Evolutionary conservation across 2,329 filamentous ascomycete genomes (phyloP).

Genomic region (Aspergillus ochraceus): DNA sequence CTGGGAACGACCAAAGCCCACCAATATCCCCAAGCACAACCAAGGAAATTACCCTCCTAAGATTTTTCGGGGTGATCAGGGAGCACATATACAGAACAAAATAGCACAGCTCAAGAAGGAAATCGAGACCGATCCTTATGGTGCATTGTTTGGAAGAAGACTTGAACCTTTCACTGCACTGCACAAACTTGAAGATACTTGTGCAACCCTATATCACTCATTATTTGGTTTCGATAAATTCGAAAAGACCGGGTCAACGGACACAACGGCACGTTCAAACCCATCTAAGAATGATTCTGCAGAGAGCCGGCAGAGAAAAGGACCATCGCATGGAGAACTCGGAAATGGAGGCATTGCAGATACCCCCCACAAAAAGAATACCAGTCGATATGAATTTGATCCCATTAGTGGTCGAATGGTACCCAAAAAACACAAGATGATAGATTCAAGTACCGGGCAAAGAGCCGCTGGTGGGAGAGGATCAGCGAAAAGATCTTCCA

Average conservation of each 20-base stretch:
- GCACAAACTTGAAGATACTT: slow-evolving; percentile 22
- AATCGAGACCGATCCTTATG: slow-evolving; percentile 41
- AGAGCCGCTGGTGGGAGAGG: neutral
- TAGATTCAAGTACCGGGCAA: neutral
- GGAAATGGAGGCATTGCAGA: neutral
- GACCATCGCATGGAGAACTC: slow-evolving; percentile 1
- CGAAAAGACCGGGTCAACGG: neutral
- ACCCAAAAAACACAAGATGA: slow-evolving; percentile 14
- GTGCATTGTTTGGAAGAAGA: slow-evolving; percentile 41
- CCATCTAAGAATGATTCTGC: slow-evolving; percentile 4
- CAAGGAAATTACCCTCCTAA: neutral
- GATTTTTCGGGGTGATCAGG: slow-evolving; percentile 23
- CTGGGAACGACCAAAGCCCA: slow-evolving; percentile 4
- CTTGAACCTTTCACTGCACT: slow-evolving; percentile 24
- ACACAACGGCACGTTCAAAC: slow-evolving; percentile 1
- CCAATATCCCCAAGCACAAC: neutral
- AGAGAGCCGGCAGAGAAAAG: slow-evolving; percentile 1
- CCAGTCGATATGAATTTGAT: slow-evolving; percentile 35
- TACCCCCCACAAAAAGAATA: neutral
- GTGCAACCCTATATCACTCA: slow-evolving; percentile 32
- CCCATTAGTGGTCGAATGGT: slow-evolving; percentile 45
- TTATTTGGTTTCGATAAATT: slow-evolving; percentile 22
- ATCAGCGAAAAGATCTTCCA: neutral
- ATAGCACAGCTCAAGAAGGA: slow-evolving; percentile 38
- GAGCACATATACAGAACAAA: slow-evolving; percentile 26